Percentiles rank a stretch among this genome's conserved stretches.
These are phyloP conservation scores for Saraca asoca DNA, from an alignment of 331 rosid species.

Conservation along the genomic window DNA sequence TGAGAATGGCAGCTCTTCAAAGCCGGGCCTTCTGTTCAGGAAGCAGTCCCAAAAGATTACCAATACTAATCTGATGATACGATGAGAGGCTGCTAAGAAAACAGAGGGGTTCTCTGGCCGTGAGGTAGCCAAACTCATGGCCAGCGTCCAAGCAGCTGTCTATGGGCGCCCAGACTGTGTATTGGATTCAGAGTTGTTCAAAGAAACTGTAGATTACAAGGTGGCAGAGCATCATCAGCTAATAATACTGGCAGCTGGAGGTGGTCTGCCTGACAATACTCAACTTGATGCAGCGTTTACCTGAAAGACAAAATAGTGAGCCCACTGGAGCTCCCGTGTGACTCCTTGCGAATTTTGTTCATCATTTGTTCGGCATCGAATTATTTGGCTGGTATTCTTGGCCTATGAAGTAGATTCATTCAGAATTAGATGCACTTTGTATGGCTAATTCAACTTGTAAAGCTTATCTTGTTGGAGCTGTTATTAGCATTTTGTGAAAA, in stretches of 20 bases:
- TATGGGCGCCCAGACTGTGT: constrained; percentile 82
- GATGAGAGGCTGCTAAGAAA: constrained; percentile 66
- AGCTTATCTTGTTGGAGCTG: too few species aligned
- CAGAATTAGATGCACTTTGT: background rate
- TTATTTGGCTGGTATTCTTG: constrained; percentile 4
- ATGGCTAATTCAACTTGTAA: constrained; percentile 13
- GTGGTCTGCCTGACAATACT: constrained; percentile 46
- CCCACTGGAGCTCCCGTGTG: background rate
- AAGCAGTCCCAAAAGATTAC: constrained; percentile 63
- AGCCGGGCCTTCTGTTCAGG: constrained; percentile 43
- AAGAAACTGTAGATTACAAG: constrained; percentile 85
- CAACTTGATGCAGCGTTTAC: constrained; percentile 14
- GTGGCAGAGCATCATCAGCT: constrained; percentile 88
- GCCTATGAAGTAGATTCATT: constrained; percentile 25
- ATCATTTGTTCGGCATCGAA: background rate
- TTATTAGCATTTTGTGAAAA: background rate
- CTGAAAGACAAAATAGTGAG: background rate
- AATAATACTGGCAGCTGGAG: constrained; percentile 77
- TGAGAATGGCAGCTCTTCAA: constrained; percentile 50
- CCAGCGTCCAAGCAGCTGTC: constrained; percentile 90
- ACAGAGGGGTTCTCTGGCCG: constrained; percentile 97
- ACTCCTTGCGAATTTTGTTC: constrained; percentile 16
- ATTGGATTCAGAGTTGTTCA: constrained; percentile 72
- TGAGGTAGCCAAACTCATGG: constrained; percentile 93
- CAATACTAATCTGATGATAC: constrained; percentile 64